A percentile compares a stretch with the other conserved stretches of the same genome.
These are phyloP conservation scores for Neurospora sp. DNA, from an alignment of 2,329 filamentous ascomycete genomes.

Conservation along the genomic window DNA sequence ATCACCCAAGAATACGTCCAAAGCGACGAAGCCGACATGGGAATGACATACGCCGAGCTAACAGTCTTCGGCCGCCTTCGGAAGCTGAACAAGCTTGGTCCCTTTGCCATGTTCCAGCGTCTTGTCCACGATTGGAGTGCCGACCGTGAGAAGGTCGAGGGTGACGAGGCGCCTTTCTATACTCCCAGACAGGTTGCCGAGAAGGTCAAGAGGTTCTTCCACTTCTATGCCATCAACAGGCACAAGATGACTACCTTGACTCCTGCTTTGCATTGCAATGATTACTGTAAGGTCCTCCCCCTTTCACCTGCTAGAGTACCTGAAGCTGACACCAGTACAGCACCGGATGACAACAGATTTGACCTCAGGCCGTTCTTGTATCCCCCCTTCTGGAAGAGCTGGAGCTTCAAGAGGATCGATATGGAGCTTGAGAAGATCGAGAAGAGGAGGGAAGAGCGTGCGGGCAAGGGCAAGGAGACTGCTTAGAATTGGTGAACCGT, in stretches of 20 bases:
- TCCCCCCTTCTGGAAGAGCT: conserved; percentile 24
- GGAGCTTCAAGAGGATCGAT: conserved; percentile 21
- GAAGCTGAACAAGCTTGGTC: conserved; percentile 37
- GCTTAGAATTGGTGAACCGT: not conserved
- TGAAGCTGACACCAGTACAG: conserved; percentile 16
- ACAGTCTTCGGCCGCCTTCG: conserved; percentile 27
- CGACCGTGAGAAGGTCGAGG: conserved; percentile 19
- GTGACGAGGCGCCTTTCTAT: conserved; percentile 22
- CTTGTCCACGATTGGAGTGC: conserved; percentile 36
- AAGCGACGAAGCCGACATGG: conserved; percentile 40
- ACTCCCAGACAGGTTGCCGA: conserved; percentile 33
- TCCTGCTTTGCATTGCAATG: conserved; percentile 40
- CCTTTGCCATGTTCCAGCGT: conserved; percentile 35
- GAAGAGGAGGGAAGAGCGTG: conserved; percentile 20
- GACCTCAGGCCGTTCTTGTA: conserved; percentile 31
- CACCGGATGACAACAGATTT: conserved; percentile 32
- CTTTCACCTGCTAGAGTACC: too few species aligned
- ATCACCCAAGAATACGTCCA: conserved; percentile 50
- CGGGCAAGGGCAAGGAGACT: conserved; percentile 21
- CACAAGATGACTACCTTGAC: conserved; percentile 58
- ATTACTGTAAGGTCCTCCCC: conserved; percentile 10
- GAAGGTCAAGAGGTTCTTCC: conserved; percentile 36
- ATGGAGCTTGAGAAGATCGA: conserved; percentile 29
- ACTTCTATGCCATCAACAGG: conserved; percentile 52
- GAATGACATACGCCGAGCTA: conserved; percentile 41